Evolutionary conservation across 352 stramenopile genomes (phyloP).

Genomic region (Blastocystis sp.): DNA sequence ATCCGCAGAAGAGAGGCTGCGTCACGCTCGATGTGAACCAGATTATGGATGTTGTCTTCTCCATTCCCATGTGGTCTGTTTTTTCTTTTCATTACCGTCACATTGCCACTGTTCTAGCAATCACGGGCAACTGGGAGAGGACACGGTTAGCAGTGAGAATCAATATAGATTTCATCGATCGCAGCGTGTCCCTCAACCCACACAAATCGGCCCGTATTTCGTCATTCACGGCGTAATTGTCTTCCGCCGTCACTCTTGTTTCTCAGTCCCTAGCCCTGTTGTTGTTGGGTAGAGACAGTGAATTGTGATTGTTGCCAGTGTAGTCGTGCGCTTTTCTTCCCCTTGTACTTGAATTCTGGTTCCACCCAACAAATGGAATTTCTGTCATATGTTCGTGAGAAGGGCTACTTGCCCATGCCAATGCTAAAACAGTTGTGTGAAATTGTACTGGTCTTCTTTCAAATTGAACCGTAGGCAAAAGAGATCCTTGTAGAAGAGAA

Average conservation of each 20-base stretch:
- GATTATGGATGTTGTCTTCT: conserved; percentile 48
- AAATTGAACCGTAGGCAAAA: conserved; percentile 26
- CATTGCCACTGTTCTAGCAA: too few species aligned
- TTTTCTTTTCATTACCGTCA: not conserved
- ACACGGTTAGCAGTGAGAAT: too few species aligned
- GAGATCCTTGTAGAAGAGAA: conserved; percentile 69
- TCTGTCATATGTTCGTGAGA: conserved; percentile 66
- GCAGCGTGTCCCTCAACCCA: too few species aligned
- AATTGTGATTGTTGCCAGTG: too few species aligned
- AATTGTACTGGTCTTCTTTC: conserved; percentile 6
- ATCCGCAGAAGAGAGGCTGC: conserved; percentile 21
- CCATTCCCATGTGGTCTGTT: conserved; percentile 28
- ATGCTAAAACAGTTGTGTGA: conserved; percentile 67
- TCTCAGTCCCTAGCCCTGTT: too few species aligned
- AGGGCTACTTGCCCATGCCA: conserved; percentile 57
- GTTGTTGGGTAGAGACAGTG: too few species aligned
- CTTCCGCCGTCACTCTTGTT: too few species aligned
- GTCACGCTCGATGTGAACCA: conserved; percentile 52
- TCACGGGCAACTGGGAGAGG: too few species aligned
- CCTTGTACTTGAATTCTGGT: not conserved
- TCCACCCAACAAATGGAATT: conserved; percentile 52
- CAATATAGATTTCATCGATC: too few species aligned
- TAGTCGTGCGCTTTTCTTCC: not conserved
- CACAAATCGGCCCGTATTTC: too few species aligned
- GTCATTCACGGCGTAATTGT: too few species aligned